Percentiles rank a stretch among this genome's conserved stretches.
phyloP scores from a whole-genome alignment of 306 rosid species.

The Inga laurina region DNA sequence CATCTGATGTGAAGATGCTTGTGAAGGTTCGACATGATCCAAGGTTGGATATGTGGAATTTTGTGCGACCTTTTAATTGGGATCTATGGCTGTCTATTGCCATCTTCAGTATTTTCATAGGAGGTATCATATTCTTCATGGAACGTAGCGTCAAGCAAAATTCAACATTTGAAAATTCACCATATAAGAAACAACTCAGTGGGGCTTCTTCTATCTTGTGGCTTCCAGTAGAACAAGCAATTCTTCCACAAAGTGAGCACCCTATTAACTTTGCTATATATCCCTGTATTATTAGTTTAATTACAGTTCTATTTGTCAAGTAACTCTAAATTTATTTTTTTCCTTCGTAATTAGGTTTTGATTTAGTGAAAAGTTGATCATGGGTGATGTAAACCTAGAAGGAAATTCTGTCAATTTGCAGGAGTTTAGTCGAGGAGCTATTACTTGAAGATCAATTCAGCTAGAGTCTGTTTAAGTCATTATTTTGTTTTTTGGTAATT shows the following conservation, averaged over 20 bases:
- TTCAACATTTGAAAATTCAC: not conserved
- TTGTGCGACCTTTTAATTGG: slow-evolving; percentile 24
- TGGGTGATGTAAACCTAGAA: too few species aligned
- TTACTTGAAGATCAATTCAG: too few species aligned
- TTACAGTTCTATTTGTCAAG: not conserved
- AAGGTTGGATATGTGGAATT: slow-evolving; percentile 23
- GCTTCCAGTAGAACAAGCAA: slow-evolving; percentile 9
- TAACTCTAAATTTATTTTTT: too few species aligned
- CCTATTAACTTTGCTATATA: not conserved
- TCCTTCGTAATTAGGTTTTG: too few species aligned
- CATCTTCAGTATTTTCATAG: not conserved
- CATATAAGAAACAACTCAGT: not conserved
- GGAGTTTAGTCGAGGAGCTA: too few species aligned
- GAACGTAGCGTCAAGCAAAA: not conserved
- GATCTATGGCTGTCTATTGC: slow-evolving; percentile 20
- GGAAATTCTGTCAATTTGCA: too few species aligned
- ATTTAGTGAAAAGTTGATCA: not conserved
- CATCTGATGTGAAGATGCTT: slow-evolving; percentile 19
- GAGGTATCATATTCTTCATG: slow-evolving; percentile 6
- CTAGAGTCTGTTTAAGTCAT: too few species aligned
- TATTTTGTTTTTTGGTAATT: too few species aligned
- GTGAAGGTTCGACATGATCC: not conserved
- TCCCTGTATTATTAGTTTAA: not conserved
- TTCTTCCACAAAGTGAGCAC: not conserved
- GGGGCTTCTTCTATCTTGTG: slow-evolving; percentile 12